These are phyloP conservation scores for Botryotinia convoluta DNA, from an alignment of 2,329 filamentous ascomycete species.

Conservation along the genomic window DNA sequence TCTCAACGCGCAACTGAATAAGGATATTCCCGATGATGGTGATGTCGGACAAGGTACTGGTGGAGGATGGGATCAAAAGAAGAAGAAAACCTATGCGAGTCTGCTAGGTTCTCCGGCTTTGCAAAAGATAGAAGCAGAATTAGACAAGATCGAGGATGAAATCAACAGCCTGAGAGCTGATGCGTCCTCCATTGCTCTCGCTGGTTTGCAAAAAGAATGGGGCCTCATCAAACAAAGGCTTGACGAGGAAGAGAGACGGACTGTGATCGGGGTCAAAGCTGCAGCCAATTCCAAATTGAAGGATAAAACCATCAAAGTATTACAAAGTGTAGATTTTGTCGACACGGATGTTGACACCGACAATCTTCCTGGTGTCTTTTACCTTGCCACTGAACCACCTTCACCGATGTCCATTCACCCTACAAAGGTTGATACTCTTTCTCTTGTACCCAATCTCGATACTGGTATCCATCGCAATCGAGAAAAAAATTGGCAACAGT, in stretches of 20 bases:
- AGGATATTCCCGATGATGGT: not conserved
- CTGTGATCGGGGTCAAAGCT: not conserved
- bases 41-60: not conserved
- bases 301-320: not conserved
- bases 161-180: not conserved
- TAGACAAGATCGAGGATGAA: not conserved
- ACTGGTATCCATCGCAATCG: not conserved
- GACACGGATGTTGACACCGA: slow-evolving; percentile 11
- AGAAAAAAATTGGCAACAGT: slow-evolving; percentile 2
- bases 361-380: slow-evolving; percentile 12
- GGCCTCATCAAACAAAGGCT: not conserved
- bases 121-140: not conserved
- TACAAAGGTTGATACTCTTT: not conserved
- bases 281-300: not conserved
- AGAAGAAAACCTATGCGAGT: not conserved
- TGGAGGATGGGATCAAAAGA: not conserved
- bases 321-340: slow-evolving; percentile 7
- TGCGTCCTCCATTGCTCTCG: not conserved
- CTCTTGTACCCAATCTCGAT: slow-evolving; percentile 7
- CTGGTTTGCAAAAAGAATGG: not conserved
- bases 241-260: not conserved
- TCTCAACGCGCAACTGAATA: slow-evolving; percentile 8
- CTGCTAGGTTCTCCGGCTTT: not conserved
- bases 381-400: slow-evolving; percentile 9
- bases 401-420: not conserved